Conservation (phyloP, 1,139 yeast genomes). For the Protomyces inouyei region DNA sequence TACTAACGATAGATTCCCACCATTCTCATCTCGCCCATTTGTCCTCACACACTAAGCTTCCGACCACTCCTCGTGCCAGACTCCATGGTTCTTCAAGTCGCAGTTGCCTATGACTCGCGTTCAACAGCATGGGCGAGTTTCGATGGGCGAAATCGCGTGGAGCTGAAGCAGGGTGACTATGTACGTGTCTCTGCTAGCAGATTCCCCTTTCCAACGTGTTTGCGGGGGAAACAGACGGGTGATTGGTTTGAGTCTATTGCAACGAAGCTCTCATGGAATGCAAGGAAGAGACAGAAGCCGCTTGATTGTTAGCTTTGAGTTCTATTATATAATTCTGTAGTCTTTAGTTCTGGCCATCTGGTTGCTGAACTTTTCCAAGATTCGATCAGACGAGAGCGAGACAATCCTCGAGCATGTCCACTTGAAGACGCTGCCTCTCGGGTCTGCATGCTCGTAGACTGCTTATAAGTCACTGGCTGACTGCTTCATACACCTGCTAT, state of each 20-base stretch:
- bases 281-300: constrained; percentile 40
- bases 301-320: not conserved
- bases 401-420: too few species aligned
- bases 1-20: constrained; percentile 8
- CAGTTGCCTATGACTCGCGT: constrained; percentile 63
- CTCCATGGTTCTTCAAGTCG: constrained; percentile 59
- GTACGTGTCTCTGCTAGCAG: constrained; percentile 66
- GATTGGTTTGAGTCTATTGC: constrained; percentile 51
- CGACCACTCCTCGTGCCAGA: constrained; percentile 77
- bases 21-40: constrained; percentile 20
- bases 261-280: constrained; percentile 54
- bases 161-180: constrained; percentile 62
- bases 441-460: too few species aligned
- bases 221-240: constrained; percentile 42
- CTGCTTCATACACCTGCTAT: not conserved
- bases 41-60: constrained; percentile 72
- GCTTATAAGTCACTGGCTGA: not conserved
- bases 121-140: constrained; percentile 75
- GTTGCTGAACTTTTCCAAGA: too few species aligned
- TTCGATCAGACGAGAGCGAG: too few species aligned
- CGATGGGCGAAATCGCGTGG: constrained; percentile 72
- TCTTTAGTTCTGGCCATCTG: too few species aligned
- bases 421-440: too few species aligned
- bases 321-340: too few species aligned
- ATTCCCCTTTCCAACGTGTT: constrained; percentile 72